Percentiles rank a stretch among this genome's conserved stretches.
Evolutionary conservation across 2,329 filamentous ascomycete species (phyloP).

Genomic region (Fusarium sp.): DNA sequence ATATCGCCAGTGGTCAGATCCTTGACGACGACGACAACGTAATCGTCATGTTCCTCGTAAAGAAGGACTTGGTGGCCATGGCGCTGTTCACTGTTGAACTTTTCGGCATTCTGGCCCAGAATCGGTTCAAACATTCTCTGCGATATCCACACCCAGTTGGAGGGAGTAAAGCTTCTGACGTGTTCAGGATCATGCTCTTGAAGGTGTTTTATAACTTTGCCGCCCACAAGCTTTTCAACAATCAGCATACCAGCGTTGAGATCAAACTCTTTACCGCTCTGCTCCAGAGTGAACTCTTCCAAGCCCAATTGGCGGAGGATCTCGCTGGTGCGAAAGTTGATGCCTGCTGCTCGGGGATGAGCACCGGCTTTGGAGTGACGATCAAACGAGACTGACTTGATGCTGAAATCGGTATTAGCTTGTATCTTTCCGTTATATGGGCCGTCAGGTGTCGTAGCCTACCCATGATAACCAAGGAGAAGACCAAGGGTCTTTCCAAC

Average conservation of each 20-base stretch:
- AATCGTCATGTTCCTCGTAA: not conserved
- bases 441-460: accelerated
- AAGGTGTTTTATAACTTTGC: not conserved
- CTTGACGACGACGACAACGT: not conserved
- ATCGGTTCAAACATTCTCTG: not conserved
- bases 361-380: not conserved
- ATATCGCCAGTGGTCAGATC: not conserved
- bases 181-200: not conserved
- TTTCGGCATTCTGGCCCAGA: not conserved
- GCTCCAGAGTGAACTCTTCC: not conserved
- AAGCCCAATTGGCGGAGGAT: not conserved
- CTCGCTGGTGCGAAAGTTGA: not conserved
- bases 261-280: not conserved
- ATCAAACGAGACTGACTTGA: not conserved
- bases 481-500: not conserved
- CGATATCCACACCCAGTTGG: conserved; percentile 1
- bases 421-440: accelerated
- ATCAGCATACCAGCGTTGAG: not conserved
- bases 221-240: not conserved
- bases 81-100: not conserved
- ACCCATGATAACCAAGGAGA: not conserved
- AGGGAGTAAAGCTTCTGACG: not conserved
- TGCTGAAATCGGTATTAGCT: not conserved
- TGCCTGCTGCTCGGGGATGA: not conserved
- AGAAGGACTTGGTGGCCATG: not conserved